Evolutionary conservation across 2,329 filamentous ascomycete genomes (phyloP).

Genomic region (Fusarium sp.): DNA sequence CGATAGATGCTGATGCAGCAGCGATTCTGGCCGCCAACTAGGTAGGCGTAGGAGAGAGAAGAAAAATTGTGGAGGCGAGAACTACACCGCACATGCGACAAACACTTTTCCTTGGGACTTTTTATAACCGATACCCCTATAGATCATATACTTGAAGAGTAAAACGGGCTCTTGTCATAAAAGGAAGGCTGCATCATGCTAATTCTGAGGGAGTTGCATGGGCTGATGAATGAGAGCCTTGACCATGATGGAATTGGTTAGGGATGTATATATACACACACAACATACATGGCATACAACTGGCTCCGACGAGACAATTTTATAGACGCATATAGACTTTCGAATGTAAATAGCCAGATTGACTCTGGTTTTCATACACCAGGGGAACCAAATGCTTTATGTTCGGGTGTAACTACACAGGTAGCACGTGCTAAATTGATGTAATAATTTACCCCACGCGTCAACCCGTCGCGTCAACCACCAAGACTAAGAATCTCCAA

Average conservation of each 20-base stretch:
- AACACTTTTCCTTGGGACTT: slow-evolving; percentile 32
- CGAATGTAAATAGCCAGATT: slow-evolving; percentile 3
- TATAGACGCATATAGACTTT: slow-evolving; percentile 27
- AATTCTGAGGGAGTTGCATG: not conserved
- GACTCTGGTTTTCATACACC: not conserved
- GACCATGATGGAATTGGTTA: slow-evolving; percentile 7
- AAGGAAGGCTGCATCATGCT: slow-evolving; percentile 14
- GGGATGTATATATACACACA: slow-evolving; percentile 9
- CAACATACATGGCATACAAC: slow-evolving; percentile 20
- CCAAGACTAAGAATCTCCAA: slow-evolving; percentile 15
- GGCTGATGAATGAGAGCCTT: slow-evolving; percentile 21
- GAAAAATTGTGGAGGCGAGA: not conserved
- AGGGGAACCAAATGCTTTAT: not conserved
- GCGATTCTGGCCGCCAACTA: slow-evolving; percentile 69
- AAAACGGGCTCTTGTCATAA: slow-evolving; percentile 2
- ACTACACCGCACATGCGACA: slow-evolving; percentile 13
- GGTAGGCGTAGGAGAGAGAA: slow-evolving; percentile 9
- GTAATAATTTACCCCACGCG: slow-evolving; percentile 34
- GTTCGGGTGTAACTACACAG: not conserved
- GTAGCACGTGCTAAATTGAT: slow-evolving; percentile 28
- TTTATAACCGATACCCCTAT: slow-evolving; percentile 45
- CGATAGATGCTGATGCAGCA: slow-evolving; percentile 62
- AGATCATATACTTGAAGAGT: slow-evolving; percentile 37
- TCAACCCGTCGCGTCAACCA: slow-evolving; percentile 39
- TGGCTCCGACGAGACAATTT: slow-evolving; percentile 32